Percentiles rank a stretch among this genome's conserved stretches.
phyloP scores from a whole-genome alignment of 2,329 filamentous ascomycete genomes.

The Penicillium brasilianum region DNA sequence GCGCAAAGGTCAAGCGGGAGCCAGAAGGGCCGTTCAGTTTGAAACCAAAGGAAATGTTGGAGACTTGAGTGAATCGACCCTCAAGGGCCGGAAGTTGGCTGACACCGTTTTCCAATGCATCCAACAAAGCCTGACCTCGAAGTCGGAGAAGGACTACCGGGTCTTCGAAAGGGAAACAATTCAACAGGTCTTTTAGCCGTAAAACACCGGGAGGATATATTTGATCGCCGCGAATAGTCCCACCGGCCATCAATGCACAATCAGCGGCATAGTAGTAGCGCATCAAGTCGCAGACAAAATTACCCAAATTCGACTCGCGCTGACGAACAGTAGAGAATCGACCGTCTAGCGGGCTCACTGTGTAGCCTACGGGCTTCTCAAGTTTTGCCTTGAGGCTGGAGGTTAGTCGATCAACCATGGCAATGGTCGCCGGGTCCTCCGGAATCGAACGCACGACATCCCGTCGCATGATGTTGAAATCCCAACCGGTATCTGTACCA shows the following conservation, averaged over 20 bases:
- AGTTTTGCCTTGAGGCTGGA: conserved; percentile 75
- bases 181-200: conserved; percentile 78
- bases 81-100: conserved; percentile 81
- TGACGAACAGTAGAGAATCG: conserved; percentile 82
- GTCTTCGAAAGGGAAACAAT: conserved; percentile 92
- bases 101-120: conserved; percentile 84
- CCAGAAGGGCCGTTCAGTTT: conserved; percentile 66
- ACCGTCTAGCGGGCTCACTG: conserved; percentile 79
- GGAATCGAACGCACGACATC: conserved; percentile 73
- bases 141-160: conserved; percentile 79
- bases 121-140: conserved; percentile 72
- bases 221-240: conserved; percentile 86
- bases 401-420: conserved; percentile 71
- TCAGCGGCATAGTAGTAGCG: conserved; percentile 79
- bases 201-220: conserved; percentile 83
- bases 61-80: conserved; percentile 84
- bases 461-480: conserved; percentile 75
- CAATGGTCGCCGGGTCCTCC: conserved; percentile 64
- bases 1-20: conserved; percentile 66
- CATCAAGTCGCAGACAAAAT: conserved; percentile 93
- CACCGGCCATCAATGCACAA: conserved; percentile 81
- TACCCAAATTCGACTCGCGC: conserved; percentile 81
- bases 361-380: conserved; percentile 83
- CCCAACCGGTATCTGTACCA: conserved; percentile 64
- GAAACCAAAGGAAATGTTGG: conserved; percentile 77